phyloP scores from a whole-genome alignment of 202 grass and related monocot species.

The Zizania palustris region DNA sequence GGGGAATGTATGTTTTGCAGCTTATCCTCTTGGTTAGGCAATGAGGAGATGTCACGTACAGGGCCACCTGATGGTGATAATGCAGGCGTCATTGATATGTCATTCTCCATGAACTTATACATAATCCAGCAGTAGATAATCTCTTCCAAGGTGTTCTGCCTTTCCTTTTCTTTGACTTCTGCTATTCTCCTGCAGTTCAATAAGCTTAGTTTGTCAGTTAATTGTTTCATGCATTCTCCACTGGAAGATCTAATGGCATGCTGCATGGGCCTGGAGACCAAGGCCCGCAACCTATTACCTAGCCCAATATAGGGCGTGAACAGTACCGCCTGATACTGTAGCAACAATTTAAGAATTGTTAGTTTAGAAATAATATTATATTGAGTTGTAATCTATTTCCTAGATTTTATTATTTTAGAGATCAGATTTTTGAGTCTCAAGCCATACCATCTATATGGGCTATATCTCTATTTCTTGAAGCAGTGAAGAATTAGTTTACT shows the following conservation, averaged over 20 bases:
- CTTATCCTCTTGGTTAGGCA: constrained; percentile 78
- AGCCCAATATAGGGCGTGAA: too few relatives aligned
- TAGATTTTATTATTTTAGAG: too few relatives aligned
- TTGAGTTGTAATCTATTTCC: too few relatives aligned
- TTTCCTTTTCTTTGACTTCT: constrained; percentile 97
- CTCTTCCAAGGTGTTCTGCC: constrained; percentile 75
- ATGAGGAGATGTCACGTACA: constrained; percentile 53
- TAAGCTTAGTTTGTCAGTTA: constrained; percentile 19
- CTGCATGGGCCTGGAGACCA: too few relatives aligned
- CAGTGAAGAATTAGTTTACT: too few relatives aligned
- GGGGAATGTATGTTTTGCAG: constrained; percentile 79
- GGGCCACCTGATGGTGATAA: constrained; percentile 54
- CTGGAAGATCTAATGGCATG: not conserved
- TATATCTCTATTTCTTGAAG: too few relatives aligned
- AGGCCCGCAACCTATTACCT: too few relatives aligned
- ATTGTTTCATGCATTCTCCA: constrained; percentile 17
- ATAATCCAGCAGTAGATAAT: constrained; percentile 89
- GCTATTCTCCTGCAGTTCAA: constrained; percentile 83
- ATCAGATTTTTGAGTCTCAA: too few relatives aligned
- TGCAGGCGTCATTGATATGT: constrained; percentile 75
- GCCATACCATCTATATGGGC: too few relatives aligned
- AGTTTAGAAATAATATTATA: too few relatives aligned
- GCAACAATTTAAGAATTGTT: too few relatives aligned
- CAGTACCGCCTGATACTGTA: too few relatives aligned
- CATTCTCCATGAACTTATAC: constrained; percentile 85